Conservation (phyloP, 495 filamentous ascomycete genomes). For the Xylaria nigripes region DNA sequence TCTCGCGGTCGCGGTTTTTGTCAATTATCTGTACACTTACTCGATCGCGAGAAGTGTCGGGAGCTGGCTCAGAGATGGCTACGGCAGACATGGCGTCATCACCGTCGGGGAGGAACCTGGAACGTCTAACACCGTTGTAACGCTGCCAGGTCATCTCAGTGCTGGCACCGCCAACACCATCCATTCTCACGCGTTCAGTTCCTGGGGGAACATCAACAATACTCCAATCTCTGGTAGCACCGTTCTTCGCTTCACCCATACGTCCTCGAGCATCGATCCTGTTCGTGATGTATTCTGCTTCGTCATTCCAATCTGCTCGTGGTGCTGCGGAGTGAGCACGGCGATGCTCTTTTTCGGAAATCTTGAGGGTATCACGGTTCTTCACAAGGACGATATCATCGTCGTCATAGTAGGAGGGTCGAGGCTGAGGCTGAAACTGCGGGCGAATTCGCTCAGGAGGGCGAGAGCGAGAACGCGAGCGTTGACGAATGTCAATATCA, state of each 20-base stretch:
- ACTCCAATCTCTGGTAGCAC: slow-evolving; percentile 61
- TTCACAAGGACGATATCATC: slow-evolving; percentile 44
- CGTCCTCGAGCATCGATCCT: slow-evolving; percentile 50
- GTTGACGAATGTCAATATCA: slow-evolving; percentile 41
- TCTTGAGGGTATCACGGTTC: slow-evolving; percentile 51
- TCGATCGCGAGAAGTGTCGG: slow-evolving; percentile 28
- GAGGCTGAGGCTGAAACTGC: slow-evolving; percentile 1
- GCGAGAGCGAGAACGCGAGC: slow-evolving; percentile 25
- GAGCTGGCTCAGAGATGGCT: neutral
- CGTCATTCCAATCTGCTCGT: slow-evolving; percentile 38
- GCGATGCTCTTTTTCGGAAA: slow-evolving; percentile 28
- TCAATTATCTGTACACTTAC: slow-evolving; percentile 40
- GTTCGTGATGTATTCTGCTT: slow-evolving; percentile 59
- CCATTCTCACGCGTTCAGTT: slow-evolving; percentile 65
- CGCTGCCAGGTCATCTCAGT: slow-evolving; percentile 67
- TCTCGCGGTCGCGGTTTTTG: slow-evolving; percentile 29
- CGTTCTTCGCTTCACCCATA: slow-evolving; percentile 59
- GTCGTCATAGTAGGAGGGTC: slow-evolving; percentile 32
- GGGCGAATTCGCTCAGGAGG: slow-evolving; percentile 28
- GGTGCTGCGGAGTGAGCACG: slow-evolving; percentile 43
- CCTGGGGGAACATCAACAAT: slow-evolving; percentile 76
- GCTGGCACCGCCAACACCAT: slow-evolving; percentile 57
- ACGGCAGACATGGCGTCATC: slow-evolving; percentile 23
- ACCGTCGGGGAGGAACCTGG: slow-evolving; percentile 54
- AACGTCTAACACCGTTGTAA: slow-evolving; percentile 66